Percentiles rank a stretch among this genome's conserved stretches.
These are phyloP conservation scores for Bromus sterilis DNA, from an alignment of 176 grass and related monocot species.

Conservation along the genomic window DNA sequence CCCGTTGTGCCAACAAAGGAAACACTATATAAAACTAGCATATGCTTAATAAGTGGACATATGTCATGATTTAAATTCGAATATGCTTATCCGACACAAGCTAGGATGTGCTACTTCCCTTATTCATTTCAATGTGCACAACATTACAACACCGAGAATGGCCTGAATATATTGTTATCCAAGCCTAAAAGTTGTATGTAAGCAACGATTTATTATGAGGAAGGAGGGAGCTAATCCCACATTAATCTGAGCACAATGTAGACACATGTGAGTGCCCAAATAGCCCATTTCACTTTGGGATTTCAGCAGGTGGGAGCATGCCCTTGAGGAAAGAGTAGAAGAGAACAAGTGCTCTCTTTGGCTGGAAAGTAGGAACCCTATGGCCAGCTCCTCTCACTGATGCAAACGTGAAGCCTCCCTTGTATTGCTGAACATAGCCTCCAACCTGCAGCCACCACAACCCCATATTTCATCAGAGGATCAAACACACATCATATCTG, in stretches of 20 bases:
- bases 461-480: neutral
- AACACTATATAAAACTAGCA: no score
- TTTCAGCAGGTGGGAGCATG: conserved; percentile 25
- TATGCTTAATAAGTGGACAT: no score
- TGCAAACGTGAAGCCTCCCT: conserved; percentile 27
- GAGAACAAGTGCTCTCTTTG: conserved; percentile 38
- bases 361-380: conserved; percentile 33
- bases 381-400: conserved; percentile 50
- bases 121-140: no score
- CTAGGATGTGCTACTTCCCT: no score
- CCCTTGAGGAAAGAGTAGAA: conserved; percentile 33
- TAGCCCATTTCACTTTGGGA: conserved; percentile 2
- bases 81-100: no score
- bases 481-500: neutral
- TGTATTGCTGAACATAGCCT: conserved; percentile 37
- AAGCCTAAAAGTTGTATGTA: neutral
- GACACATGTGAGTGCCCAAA: neutral
- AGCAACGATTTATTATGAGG: neutral
- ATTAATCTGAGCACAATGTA: neutral
- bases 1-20: no score
- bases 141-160: no score
- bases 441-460: conserved; percentile 22
- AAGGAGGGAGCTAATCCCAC: neutral
- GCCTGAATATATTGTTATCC: neutral
- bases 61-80: no score